Evolutionary conservation across 106 monocot species (phyloP).

Genomic region (Acanthochlamys bracteata): DNA sequence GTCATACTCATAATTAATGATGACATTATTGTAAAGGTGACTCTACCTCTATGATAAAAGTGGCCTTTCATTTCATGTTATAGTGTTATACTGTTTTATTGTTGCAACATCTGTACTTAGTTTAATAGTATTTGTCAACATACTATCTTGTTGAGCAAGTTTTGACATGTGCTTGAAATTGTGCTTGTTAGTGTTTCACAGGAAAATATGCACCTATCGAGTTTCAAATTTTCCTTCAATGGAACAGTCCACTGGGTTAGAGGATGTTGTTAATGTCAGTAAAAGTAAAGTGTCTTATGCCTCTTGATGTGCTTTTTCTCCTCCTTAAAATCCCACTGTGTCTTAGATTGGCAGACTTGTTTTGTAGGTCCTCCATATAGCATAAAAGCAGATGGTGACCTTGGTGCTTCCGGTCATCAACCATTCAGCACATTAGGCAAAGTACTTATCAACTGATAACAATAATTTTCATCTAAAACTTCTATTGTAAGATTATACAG

Average conservation of each 20-base stretch:
- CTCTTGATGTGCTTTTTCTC: background rate
- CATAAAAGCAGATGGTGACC: slow-evolving; percentile 21
- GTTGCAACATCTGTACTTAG: background rate
- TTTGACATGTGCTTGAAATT: background rate
- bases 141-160: background rate
- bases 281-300: slow-evolving; percentile 24
- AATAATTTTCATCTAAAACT: background rate
- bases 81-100: background rate
- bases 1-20: no score
- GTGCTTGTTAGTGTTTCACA: slow-evolving; percentile 21
- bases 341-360: background rate
- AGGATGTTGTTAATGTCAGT: slow-evolving; percentile 13
- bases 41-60: no score
- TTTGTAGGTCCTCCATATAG: slow-evolving; percentile 12
- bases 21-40: no score
- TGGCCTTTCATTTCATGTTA: no score
- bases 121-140: background rate
- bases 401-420: slow-evolving; percentile 20
- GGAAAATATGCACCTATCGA: slow-evolving; percentile 25
- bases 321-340: background rate
- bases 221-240: slow-evolving; percentile 29
- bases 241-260: slow-evolving; percentile 31
- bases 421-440: slow-evolving; percentile 25
- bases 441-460: slow-evolving; percentile 4
- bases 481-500: background rate